A percentile compares a stretch with the other conserved stretches of the same genome.
phyloP scores from a whole-genome alignment of 140 eudicot species.

The Ambrosia hybrid region DNA sequence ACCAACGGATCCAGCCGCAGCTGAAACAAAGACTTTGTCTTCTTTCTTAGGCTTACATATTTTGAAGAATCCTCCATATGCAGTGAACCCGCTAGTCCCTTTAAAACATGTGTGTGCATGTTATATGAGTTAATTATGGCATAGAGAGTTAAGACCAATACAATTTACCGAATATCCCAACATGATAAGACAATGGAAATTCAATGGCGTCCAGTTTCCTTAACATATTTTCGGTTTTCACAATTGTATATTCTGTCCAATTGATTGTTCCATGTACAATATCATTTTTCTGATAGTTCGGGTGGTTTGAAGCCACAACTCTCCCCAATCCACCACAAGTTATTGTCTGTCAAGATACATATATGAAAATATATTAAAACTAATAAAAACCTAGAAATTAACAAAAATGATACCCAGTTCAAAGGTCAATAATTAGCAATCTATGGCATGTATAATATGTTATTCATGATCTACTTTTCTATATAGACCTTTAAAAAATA shows the following conservation, averaged over 20 bases:
- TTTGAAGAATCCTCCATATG: conserved; percentile 70
- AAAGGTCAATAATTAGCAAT: neutral
- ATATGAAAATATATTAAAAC: neutral
- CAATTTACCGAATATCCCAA: conserved; percentile 54
- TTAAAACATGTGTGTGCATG: neutral
- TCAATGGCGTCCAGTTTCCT: conserved; percentile 51
- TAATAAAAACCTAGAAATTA: neutral
- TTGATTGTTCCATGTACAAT: conserved; percentile 44
- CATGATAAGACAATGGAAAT: conserved; percentile 61
- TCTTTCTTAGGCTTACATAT: conserved; percentile 75
- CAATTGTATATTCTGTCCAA: conserved; percentile 62
- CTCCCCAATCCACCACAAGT: conserved; percentile 54
- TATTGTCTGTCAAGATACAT: conserved; percentile 31
- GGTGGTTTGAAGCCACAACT: conserved; percentile 53
- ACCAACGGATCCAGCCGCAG: conserved; percentile 86
- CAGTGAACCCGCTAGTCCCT: conserved; percentile 71
- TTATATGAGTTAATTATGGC: neutral
- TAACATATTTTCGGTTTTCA: conserved; percentile 31
- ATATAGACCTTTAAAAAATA: no score
- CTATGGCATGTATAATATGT: no score
- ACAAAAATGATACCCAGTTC: neutral
- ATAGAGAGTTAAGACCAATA: neutral
- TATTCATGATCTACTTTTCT: no score
- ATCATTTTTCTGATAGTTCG: conserved; percentile 46
- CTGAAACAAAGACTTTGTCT: conserved; percentile 72